Percentiles rank a stretch among this genome's conserved stretches.
Conservation (phyloP, 139 green algal species). For the Chlorella sp. region DNA sequence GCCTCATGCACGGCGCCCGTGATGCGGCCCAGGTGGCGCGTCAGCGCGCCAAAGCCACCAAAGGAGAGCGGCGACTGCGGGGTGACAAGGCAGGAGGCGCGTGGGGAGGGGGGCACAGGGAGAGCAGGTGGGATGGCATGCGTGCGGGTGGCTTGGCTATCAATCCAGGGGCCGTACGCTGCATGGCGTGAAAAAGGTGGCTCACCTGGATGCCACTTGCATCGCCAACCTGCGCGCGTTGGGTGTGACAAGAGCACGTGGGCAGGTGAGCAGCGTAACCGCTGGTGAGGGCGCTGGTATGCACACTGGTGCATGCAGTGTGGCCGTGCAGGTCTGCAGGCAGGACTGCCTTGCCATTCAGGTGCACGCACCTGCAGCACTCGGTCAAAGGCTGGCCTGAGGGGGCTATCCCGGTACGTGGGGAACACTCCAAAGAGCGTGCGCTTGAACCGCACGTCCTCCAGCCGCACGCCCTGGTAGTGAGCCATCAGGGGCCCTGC, state of each 20-base stretch:
- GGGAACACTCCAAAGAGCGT: conserved; percentile 96
- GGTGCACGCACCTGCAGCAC: conserved; percentile 21
- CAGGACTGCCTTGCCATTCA: neutral
- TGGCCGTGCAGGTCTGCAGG: neutral
- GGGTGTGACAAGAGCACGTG: neutral
- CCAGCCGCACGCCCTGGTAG: conserved; percentile 68
- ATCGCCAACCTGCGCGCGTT: conserved; percentile 55
- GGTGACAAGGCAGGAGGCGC: neutral
- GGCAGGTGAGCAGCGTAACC: neutral
- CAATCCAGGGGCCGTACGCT: too few species aligned
- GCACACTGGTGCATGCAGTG: neutral
- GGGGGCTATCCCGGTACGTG: conserved; percentile 81
- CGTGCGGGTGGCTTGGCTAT: neutral
- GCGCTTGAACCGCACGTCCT: conserved; percentile 68
- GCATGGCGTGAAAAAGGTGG: too few species aligned
- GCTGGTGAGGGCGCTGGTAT: neutral
- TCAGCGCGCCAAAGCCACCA: conserved; percentile 88
- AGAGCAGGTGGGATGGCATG: neutral
- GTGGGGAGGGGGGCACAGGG: neutral
- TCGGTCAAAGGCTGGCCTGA: conserved; percentile 73
- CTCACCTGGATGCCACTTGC: conserved; percentile 67
- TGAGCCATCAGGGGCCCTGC: conserved; percentile 71
- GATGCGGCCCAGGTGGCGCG: conserved; percentile 61
- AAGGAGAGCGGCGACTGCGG: conserved; percentile 89
- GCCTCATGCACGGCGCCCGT: conserved; percentile 48